phyloP scores from a whole-genome alignment of 1,284 basidiomycete species.

The Sanghuangporus weigelae region DNA sequence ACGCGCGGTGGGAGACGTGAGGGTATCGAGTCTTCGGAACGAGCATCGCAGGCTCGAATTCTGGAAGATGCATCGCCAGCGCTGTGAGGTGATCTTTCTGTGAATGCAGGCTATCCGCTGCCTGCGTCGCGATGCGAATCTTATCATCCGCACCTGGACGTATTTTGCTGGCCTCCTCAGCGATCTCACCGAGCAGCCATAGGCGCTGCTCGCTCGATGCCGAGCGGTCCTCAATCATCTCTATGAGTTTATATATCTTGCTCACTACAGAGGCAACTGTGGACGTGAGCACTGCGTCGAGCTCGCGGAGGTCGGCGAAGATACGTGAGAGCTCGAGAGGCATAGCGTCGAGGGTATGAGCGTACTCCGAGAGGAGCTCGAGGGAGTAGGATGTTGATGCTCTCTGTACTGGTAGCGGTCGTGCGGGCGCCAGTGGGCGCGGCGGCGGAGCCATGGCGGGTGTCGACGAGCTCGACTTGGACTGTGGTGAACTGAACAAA shows the following conservation, averaged over 20 bases:
- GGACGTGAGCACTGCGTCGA: conserved; percentile 93
- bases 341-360: conserved; percentile 90
- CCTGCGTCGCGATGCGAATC: conserved; percentile 93
- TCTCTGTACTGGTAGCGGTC: background rate
- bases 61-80: conserved; percentile 62
- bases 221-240: conserved; percentile 68
- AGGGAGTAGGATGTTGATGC: conserved; percentile 44
- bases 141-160: conserved; percentile 98
- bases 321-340: conserved; percentile 92
- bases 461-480: background rate
- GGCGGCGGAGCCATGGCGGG: background rate
- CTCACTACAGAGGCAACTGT: conserved; percentile 75
- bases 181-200: conserved; percentile 85
- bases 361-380: conserved; percentile 73
- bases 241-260: conserved; percentile 71
- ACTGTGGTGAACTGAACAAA: background rate
- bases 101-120: conserved; percentile 81
- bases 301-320: conserved; percentile 93
- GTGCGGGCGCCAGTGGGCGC: background rate
- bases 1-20: conserved; percentile 61
- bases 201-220: conserved; percentile 77
- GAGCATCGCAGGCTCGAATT: conserved; percentile 55
- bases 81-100: conserved; percentile 67
- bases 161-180: conserved; percentile 87
- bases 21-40: conserved; percentile 67